Conservation (phyloP, 345 rosid species). For the Nasturtium officinale region DNA sequence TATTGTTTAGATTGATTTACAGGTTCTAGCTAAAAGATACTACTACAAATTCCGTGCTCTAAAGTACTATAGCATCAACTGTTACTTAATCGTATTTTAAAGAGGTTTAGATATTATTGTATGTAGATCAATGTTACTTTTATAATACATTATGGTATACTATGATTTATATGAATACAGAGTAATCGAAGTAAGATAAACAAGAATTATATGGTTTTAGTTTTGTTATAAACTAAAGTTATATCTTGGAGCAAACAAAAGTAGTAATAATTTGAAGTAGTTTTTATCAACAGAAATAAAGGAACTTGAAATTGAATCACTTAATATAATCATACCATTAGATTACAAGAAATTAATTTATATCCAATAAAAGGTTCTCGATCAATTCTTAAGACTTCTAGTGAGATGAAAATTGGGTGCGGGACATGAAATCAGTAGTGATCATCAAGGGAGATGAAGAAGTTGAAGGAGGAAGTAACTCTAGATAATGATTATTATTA, state of each 20-base stretch:
- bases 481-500: no score
- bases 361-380: not conserved
- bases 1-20: no score
- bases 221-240: not conserved
- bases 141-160: no score
- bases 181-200: no score
- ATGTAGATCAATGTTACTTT: not conserved
- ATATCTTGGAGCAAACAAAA: not conserved
- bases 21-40: not conserved
- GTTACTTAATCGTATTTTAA: not conserved
- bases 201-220: not conserved
- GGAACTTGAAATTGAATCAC: not conserved
- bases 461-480: slow-evolving; percentile 46
- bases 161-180: no score
- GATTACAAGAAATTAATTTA: not conserved
- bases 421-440: slow-evolving; percentile 54
- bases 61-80: not conserved
- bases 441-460: slow-evolving; percentile 47
- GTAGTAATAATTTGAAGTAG: not conserved
- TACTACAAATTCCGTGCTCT: not conserved
- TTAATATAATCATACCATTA: not conserved
- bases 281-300: not conserved
- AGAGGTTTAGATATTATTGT: slow-evolving; percentile 4
- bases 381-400: slow-evolving; percentile 30
- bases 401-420: slow-evolving; percentile 53